Percentiles rank a stretch among this genome's conserved stretches.
Evolutionary conservation across 1,284 basidiomycete species (phyloP).

Genomic region (Papiliotrema laurentii): DNA sequence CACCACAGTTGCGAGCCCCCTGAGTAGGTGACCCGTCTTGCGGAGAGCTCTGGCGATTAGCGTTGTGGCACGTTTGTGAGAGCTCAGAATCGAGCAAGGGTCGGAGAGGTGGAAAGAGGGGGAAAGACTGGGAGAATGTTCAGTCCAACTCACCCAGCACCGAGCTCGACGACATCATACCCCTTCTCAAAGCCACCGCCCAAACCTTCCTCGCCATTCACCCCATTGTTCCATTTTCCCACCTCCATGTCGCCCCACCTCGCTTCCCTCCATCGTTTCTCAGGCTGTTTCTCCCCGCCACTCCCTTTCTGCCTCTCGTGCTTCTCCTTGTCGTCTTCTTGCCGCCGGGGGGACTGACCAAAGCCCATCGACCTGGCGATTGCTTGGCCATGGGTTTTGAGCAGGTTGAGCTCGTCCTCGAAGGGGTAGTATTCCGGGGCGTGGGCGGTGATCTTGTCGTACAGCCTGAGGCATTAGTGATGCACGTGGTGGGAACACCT

Average conservation of each 20-base stretch:
- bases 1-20: conserved; percentile 59
- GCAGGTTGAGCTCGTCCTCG: conserved; percentile 52
- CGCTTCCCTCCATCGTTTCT: conserved; percentile 39
- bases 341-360: conserved; percentile 7
- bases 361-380: conserved; percentile 54
- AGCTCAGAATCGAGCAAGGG: too few relatives aligned
- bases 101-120: too few relatives aligned
- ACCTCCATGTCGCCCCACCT: conserved; percentile 61
- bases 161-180: conserved; percentile 70
- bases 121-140: too few relatives aligned
- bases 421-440: conserved; percentile 88
- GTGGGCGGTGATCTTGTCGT: conserved; percentile 66
- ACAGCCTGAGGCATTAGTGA: conserved; percentile 26
- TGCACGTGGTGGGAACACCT: neutral
- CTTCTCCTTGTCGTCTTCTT: conserved; percentile 5
- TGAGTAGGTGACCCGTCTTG: conserved; percentile 84
- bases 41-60: conserved; percentile 61
- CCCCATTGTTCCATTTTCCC: conserved; percentile 62
- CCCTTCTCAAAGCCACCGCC: conserved; percentile 45
- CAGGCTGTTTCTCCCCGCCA: too few relatives aligned
- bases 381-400: conserved; percentile 50
- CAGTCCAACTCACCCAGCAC: conserved; percentile 71
- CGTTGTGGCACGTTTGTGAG: neutral
- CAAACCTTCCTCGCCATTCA: conserved; percentile 53
- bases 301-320: conserved; percentile 48